Evolutionary conservation across 2,329 filamentous ascomycete species (phyloP).

Genomic region (Ilyonectria robusta): DNA sequence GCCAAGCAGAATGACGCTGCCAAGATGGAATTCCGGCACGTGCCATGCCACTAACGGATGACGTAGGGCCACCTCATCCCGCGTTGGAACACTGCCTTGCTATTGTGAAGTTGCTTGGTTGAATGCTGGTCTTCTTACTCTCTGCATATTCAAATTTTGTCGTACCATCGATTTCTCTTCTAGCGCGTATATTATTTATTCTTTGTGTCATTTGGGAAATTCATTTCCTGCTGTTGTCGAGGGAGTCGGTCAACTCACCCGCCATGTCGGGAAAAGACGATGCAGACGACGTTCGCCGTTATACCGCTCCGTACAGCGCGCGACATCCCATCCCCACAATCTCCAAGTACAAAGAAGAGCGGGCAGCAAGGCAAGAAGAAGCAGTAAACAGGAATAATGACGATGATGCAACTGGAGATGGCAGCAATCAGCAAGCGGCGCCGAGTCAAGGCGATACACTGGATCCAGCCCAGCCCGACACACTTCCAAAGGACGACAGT

Average conservation of each 20-base stretch:
- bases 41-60: conserved; percentile 36
- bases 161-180: neutral
- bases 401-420: conserved; percentile 31
- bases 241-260: conserved; percentile 17
- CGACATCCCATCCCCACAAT: conserved; percentile 64
- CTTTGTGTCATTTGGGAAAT: conserved; percentile 14
- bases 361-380: conserved; percentile 59
- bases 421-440: conserved; percentile 24
- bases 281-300: conserved; percentile 55
- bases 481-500: conserved; percentile 27
- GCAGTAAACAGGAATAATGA: conserved; percentile 51
- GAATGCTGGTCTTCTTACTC: neutral
- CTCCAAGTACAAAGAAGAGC: conserved; percentile 63
- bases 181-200: neutral
- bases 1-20: conserved; percentile 32
- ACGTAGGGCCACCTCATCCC: conserved; percentile 45
- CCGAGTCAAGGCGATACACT: neutral
- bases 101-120: conserved; percentile 5
- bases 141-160: conserved; percentile 3
- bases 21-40: conserved; percentile 46
- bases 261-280: conserved; percentile 56
- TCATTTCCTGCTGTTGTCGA: conserved; percentile 15
- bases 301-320: conserved; percentile 59
- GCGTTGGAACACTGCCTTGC: conserved; percentile 21
- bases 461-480: conserved; percentile 26